Percentiles rank a stretch among this genome's conserved stretches.
Evolutionary conservation across 495 filamentous ascomycete species (phyloP).

Genomic region (Jackrogersella minutella): DNA sequence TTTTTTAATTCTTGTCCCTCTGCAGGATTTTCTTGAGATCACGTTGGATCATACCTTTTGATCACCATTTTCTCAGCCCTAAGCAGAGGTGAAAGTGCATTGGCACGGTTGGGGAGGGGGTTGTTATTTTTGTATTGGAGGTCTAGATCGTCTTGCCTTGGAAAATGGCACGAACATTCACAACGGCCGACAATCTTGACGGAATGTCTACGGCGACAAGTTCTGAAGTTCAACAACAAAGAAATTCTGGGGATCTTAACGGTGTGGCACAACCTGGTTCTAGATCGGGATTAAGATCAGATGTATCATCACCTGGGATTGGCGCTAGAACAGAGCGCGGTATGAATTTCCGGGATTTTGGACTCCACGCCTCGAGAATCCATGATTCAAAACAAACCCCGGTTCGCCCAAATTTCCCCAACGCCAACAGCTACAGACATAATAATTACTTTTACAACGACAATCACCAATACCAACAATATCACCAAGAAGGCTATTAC

Average conservation of each 20-base stretch:
- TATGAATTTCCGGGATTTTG: conserved; percentile 30
- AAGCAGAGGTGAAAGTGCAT: conserved; percentile 13
- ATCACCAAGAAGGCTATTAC: conserved; percentile 29
- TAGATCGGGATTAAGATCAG: conserved; percentile 35
- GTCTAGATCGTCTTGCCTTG: conserved; percentile 28
- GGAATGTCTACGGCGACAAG: neutral
- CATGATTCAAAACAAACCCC: conserved; percentile 42
- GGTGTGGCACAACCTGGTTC: conserved; percentile 28
- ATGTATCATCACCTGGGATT: conserved; percentile 23
- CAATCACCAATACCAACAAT: neutral
- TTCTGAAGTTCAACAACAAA: conserved; percentile 17
- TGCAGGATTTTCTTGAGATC: conserved; percentile 1
- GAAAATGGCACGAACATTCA: conserved; percentile 22
- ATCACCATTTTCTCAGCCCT: neutral
- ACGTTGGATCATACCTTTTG: conserved; percentile 17
- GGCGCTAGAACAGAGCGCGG: conserved; percentile 33
- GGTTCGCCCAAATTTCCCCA: conserved; percentile 36
- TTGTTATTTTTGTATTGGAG: neutral
- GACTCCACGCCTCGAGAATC: conserved; percentile 28
- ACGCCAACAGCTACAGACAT: conserved; percentile 23
- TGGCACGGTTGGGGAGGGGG: conserved; percentile 5
- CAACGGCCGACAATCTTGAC: conserved; percentile 21
- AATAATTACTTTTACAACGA: conserved; percentile 14
- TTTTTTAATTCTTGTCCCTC: neutral
- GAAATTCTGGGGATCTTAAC: conserved; percentile 1